These are phyloP conservation scores for Calonectria hawksworthii DNA, from an alignment of 2,329 filamentous ascomycete species.

Conservation along the genomic window DNA sequence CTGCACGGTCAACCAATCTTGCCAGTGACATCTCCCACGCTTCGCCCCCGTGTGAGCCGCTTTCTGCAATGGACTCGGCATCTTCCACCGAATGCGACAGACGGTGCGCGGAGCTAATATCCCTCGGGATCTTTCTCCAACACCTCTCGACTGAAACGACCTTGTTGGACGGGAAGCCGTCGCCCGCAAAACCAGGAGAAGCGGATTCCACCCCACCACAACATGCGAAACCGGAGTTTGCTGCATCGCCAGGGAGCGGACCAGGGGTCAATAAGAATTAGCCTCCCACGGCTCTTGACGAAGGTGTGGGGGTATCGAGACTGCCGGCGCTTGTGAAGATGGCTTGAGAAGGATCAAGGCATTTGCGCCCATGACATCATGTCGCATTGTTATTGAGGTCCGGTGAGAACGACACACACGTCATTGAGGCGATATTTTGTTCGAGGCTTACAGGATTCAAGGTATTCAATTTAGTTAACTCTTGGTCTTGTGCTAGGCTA, in stretches of 20 bases:
- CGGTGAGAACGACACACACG: conserved; percentile 3
- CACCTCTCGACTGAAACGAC: conserved; percentile 48
- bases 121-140: conserved; percentile 54
- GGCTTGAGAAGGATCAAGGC: not conserved
- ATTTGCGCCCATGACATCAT: not conserved
- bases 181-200: conserved; percentile 5
- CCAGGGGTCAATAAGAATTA: conserved; percentile 31
- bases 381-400: not conserved
- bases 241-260: conserved; percentile 16
- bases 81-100: conserved; percentile 46
- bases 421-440: not conserved
- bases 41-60: conserved; percentile 14
- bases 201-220: conserved; percentile 14
- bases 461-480: conserved; percentile 40
- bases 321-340: not conserved
- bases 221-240: conserved; percentile 30
- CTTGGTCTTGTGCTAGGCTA: conserved; percentile 32
- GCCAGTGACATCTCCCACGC: not conserved
- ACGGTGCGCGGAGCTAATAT: conserved; percentile 52
- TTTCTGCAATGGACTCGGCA: conserved; percentile 31
- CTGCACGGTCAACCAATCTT: not conserved
- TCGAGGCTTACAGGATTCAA: conserved; percentile 30
- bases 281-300: not conserved
- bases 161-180: conserved; percentile 32
- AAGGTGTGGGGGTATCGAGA: conserved; percentile 5